Base-by-base conservation (phyloP, 441 rosid species). In the Adansonia madagascariensis region DNA sequence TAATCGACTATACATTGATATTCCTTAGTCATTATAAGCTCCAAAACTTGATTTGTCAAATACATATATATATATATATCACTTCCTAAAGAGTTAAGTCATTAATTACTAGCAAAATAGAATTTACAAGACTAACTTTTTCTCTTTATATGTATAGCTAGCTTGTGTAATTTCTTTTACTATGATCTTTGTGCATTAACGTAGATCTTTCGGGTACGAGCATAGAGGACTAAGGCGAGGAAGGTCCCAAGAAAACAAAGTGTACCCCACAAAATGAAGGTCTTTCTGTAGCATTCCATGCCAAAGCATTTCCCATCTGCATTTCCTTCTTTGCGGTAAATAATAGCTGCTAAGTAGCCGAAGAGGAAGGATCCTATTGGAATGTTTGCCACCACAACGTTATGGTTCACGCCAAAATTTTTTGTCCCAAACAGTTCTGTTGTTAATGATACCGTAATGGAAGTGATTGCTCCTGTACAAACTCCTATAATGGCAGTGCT, bases 321-420 rank as follows among this genome's bases (percentile, higher is more conserved):
- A 17, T 63, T 49, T 0, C 71, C 82, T 77, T 83, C 75, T 62
- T 78, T 78, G 74, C 43, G 94, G 83, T 93, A 95, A 41, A 86
- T 31, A 31, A 90, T 56, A 2, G 98, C 98, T 0, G 98, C 98
- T 0, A 86, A 43, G 24, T 82, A 88, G 12, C 98, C 98, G 24
- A 88, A 95, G 24, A 82, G 9, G 31, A 91, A 91, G 22, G 98
- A 92, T 0, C 98, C 98, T 0, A 95, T 53, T 0, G 98, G 98
- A 77, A 94, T 94, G 76, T 87, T 94, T 3, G 85, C 84, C 3
- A 94, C 72, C 56, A 94, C 80, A 12, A 94, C 78, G 64, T 93
- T 89, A 73, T 90, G 90, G 78, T 88, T 84, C 14, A 86, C 84
- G 8, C 91, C 81, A 62, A 94, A 91, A 31, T 91, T 81, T 43